Evolutionary conservation across 768 basidiomycete species (phyloP), one percentile per base, ranked within the genome.

Genomic region (Tricholoma bakamatsutake): DNA sequence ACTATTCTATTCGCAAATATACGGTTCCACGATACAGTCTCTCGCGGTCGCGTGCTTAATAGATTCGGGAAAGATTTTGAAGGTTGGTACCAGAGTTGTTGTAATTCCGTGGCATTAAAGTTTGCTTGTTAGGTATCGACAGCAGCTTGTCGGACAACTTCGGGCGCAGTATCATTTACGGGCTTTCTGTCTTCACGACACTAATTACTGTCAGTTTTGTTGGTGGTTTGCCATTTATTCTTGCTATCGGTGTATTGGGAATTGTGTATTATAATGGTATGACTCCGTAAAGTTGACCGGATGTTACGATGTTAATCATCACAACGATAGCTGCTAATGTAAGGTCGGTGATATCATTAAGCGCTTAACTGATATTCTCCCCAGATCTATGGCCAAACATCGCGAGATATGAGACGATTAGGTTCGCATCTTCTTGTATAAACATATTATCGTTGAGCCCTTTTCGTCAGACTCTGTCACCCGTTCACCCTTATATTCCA

Each of bases 61-160:
- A 76, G 92, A 46, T 88, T 90, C 59, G 93, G 93, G 42, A 95
- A 95, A 68, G 93, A 95, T 66, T 89, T 95, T 54, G 92, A 94
- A 73, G 88, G 78, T 74, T 10, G 1, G 79, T 15, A 35, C 13
- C 17, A 13, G 24, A 10, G 10, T 5, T 17, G 10, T 6, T 7
- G 13, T 8, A 71, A 5, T 24, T 40, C 11, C 51, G 13, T 21
- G 27, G 1, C 21, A 18, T 40, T 52, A 31, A 52, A 13, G 13
- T 21, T 21, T 30, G 21, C n/a, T 18, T 9, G 6, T 37, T 62
- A 85, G 90, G 87, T 24, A 83, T 95, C 48, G 93, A 95, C 65
- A 92, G 90, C 60, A 82, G 66, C 51, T 78, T 93, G 59, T 81
- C 93, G 1, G 91, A 96, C 64, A 86, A 92, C 69, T 92, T 93